Evolutionary conservation across 768 basidiomycete species (phyloP), one percentile per base, ranked within the genome.

Genomic region (Leccinum variicolor): DNA sequence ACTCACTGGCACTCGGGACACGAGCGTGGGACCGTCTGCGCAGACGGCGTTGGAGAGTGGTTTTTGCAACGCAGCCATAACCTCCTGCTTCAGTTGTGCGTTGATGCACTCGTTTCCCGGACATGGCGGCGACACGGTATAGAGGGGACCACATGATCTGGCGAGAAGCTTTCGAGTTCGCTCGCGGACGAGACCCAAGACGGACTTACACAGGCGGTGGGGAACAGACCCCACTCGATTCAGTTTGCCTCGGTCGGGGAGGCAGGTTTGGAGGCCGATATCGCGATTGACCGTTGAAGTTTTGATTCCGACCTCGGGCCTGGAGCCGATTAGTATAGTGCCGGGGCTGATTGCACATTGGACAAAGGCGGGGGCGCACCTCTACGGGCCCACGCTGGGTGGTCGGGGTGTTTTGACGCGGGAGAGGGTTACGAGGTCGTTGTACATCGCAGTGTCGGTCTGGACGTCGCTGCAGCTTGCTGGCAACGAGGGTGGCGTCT

Each of bases 111-210:
- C 54, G 6, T 14, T 58, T 3, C 19, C 41, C 26, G 53, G 5
- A 19, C 33, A 34, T 23, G 15, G 6, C 23, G 49, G 25, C 6
- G 33, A 21, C 3, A 14, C 2, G 17, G 6, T 11, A 13, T n/a
- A 29, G 56, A 56, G 54, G 61, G 61, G 59, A 41, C 39, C 45
- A 49, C 41, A 59, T 36, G 52, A 50, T 53, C 65, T 67, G 17
- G 7, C 3, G 28, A 36, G 28, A 2, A 8, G 26, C 5, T n/a
- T 28, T 48, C 23, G 21, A 48, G 26, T 25, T 48, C 13, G 17
- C 15, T 28, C 17, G 8, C 2, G 9, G 17, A 26, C 1, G 47
- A 14, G 7, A 50, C 29, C 9, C 29, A 7, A 19, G 15, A 25
- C 0, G 3, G 6, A 34, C 63, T 63, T 60, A 57, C 68, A 28